Evolutionary conservation across 179 eudicot genomes (phyloP).

Genomic region (Silene noctiflora): DNA sequence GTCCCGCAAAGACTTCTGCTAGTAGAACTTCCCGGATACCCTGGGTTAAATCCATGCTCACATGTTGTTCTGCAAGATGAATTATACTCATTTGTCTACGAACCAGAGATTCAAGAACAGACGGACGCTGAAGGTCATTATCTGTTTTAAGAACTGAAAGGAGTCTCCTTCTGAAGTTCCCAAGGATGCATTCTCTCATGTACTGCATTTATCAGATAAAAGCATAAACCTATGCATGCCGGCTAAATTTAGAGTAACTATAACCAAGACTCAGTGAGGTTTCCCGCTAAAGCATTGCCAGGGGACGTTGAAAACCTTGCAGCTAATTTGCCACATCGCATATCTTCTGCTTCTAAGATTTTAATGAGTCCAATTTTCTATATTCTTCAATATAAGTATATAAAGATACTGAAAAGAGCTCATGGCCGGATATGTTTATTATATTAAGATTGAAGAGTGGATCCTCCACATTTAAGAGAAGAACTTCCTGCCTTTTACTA

Average conservation of each 20-base stretch:
- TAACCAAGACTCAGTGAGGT: conserved; percentile 9
- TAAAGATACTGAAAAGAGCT: too few species aligned
- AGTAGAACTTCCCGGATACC: conserved; percentile 89
- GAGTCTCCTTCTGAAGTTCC: conserved; percentile 87
- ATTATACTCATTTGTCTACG: conserved; percentile 77
- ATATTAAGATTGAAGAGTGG: background rate
- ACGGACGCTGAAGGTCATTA: conserved; percentile 93
- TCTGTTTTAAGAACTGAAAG: conserved; percentile 78
- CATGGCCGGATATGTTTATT: too few species aligned
- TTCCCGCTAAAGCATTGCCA: background rate
- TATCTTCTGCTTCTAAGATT: background rate
- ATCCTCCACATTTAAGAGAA: conserved; percentile 3
- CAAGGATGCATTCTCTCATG: conserved; percentile 98
- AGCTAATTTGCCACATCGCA: background rate
- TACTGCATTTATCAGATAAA: conserved; percentile 51
- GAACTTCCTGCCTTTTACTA: background rate
- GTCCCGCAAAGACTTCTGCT: conserved; percentile 76
- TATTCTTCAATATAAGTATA: background rate
- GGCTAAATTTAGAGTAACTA: background rate
- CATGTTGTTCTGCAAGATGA: conserved; percentile 92
- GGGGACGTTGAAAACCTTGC: conserved; percentile 2
- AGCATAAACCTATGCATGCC: background rate
- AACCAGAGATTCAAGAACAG: conserved; percentile 73
- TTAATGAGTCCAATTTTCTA: background rate
- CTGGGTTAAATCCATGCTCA: conserved; percentile 96